phyloP scores from a whole-genome alignment of 116 monocot genomes.

The Zostera marina region DNA sequence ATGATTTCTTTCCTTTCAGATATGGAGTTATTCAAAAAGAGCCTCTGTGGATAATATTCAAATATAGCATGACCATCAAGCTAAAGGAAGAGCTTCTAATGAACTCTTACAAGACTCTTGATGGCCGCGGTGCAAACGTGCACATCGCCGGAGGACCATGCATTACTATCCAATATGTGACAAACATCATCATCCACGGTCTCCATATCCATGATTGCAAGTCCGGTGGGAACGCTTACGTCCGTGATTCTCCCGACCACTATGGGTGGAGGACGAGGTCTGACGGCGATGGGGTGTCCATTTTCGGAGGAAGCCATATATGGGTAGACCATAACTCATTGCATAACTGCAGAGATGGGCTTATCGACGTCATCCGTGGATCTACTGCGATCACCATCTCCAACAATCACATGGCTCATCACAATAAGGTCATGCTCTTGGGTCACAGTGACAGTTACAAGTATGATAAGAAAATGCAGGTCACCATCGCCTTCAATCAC shows the following conservation, averaged over 20 bases:
- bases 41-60: conserved; percentile 41
- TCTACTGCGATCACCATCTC: conserved; percentile 53
- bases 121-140: conserved; percentile 39
- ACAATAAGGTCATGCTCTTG: conserved; percentile 5
- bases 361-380: conserved; percentile 25
- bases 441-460: background rate
- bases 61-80: conserved; percentile 26
- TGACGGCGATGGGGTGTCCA: conserved; percentile 37
- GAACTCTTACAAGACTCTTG: conserved; percentile 45
- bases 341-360: conserved; percentile 29
- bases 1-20: too few relatives aligned
- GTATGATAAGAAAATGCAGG: conserved; percentile 17
- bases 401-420: conserved; percentile 19
- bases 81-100: conserved; percentile 40
- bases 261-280: conserved; percentile 14
- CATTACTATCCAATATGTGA: conserved; percentile 29
- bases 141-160: conserved; percentile 52
- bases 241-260: conserved; percentile 13
- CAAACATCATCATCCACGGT: conserved; percentile 34
- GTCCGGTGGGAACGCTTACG: conserved; percentile 13
- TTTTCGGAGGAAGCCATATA: conserved; percentile 18
- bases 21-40: conserved; percentile 39
- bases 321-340: conserved; percentile 44
- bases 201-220: conserved; percentile 24
- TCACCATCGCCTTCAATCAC: conserved; percentile 25